Evolutionary conservation across 192 early-diverging fungal species (phyloP).

Genomic region (Umbelopsis sp.): DNA sequence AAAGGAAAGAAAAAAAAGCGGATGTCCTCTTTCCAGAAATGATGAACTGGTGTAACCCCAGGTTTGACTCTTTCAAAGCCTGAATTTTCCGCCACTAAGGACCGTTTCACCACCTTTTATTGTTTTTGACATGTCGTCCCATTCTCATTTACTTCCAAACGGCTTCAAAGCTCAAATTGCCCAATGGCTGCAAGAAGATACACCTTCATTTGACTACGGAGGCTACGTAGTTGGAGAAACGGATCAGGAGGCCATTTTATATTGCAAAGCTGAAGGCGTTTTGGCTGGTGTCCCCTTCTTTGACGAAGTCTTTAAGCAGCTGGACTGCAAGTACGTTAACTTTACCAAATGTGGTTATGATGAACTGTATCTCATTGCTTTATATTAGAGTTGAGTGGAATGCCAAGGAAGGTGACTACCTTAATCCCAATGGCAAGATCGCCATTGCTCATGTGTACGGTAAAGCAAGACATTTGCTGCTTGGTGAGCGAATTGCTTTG

Average conservation of each 20-base stretch:
- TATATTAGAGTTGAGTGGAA: conserved; percentile 80
- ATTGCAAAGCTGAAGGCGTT: conserved; percentile 86
- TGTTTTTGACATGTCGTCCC: conserved; percentile 34
- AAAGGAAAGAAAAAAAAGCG: conserved; percentile 5
- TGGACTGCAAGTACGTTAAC: conserved; percentile 75
- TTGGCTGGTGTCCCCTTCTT: conserved; percentile 96
- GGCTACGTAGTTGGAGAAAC: conserved; percentile 95
- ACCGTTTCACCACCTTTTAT: neutral
- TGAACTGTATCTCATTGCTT: conserved; percentile 4
- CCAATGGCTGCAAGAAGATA: conserved; percentile 92
- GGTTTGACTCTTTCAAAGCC: neutral
- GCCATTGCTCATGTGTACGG: conserved; percentile 83
- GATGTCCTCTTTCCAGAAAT: conserved; percentile 8
- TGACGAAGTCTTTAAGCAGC: conserved; percentile 90
- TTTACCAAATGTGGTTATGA: neutral
- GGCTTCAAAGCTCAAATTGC: conserved; percentile 73
- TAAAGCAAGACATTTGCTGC: conserved; percentile 77
- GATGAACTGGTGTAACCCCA: conserved; percentile 5
- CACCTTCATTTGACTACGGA: conserved; percentile 97
- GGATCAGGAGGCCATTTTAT: conserved; percentile 79
- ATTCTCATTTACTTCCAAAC: conserved; percentile 74
- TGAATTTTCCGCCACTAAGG: neutral
- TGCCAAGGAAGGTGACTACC: conserved; percentile 75
- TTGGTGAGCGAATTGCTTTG: conserved; percentile 92
- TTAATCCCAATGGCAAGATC: conserved; percentile 66